Evolutionary conservation across 2,329 filamentous ascomycete species (phyloP).

Genomic region (Aspergillus tanneri): DNA sequence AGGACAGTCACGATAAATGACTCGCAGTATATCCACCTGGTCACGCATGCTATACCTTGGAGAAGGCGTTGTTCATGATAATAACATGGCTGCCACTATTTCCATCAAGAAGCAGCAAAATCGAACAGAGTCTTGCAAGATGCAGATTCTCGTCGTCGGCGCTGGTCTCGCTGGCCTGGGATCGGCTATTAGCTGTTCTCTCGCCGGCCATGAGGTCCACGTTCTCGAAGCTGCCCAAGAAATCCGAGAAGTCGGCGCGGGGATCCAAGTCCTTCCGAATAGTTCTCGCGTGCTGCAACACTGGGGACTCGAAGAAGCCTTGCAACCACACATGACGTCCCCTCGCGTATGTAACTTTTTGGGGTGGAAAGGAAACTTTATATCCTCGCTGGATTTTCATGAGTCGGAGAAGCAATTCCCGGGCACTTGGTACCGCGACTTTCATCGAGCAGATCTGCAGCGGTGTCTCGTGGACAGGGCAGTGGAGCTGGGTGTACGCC

Average conservation of each 20-base stretch:
- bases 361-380: slow-evolving; percentile 53
- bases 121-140: too few relatives aligned
- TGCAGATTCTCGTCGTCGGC: slow-evolving; percentile 35
- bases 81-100: too few relatives aligned
- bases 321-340: slow-evolving; percentile 44
- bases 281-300: slow-evolving; percentile 32
- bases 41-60: too few relatives aligned
- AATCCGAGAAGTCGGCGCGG: slow-evolving; percentile 31
- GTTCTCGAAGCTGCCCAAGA: slow-evolving; percentile 26
- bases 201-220: slow-evolving; percentile 27
- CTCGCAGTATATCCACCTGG: too few relatives aligned
- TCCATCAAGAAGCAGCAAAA: too few relatives aligned
- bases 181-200: slow-evolving; percentile 25
- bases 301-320: slow-evolving; percentile 45
- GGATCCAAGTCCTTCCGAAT: slow-evolving; percentile 31
- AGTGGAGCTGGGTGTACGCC: slow-evolving; percentile 47
- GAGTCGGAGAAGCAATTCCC: slow-evolving; percentile 41
- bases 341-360: slow-evolving; percentile 51
- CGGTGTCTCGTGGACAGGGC: slow-evolving; percentile 49
- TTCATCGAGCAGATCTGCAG: slow-evolving; percentile 56
- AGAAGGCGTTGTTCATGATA: too few relatives aligned
- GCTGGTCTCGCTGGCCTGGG: slow-evolving; percentile 31
- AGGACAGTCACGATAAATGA: too few relatives aligned
- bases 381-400: slow-evolving; percentile 52
- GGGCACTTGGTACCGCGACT: slow-evolving; percentile 51